Conservation (phyloP, 371 early-diverging fungal genomes). For the Mucor lusitanicus region DNA sequence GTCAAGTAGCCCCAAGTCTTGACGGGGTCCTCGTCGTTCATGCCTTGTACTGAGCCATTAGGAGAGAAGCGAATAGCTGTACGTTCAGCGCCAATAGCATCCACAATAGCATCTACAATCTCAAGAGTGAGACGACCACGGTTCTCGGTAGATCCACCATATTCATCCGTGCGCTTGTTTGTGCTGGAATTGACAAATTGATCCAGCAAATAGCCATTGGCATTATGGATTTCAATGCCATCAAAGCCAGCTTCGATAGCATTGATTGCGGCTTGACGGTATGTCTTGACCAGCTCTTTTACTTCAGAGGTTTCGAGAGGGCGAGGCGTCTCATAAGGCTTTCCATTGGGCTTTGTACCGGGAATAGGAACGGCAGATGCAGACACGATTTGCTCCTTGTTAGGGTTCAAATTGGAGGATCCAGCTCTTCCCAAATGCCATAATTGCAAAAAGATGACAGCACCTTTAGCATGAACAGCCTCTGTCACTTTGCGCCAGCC, state of each 20-base stretch:
- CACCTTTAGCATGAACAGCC: slow-evolving; percentile 59
- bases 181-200: slow-evolving; percentile 55
- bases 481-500: slow-evolving; percentile 60
- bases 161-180: slow-evolving; percentile 61
- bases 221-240: slow-evolving; percentile 73
- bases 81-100: slow-evolving; percentile 30
- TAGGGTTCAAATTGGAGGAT: slow-evolving; percentile 5
- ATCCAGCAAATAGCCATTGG: slow-evolving; percentile 69
- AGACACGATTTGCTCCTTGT: slow-evolving; percentile 10
- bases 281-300: slow-evolving; percentile 53
- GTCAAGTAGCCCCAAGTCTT: slow-evolving; percentile 27
- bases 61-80: slow-evolving; percentile 30
- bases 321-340: slow-evolving; percentile 20
- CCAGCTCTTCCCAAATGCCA: slow-evolving; percentile 49
- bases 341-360: slow-evolving; percentile 5
- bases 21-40: slow-evolving; percentile 19
- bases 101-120: slow-evolving; percentile 52
- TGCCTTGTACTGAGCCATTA: slow-evolving; percentile 12
- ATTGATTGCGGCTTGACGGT: slow-evolving; percentile 54
- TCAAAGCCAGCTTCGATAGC: slow-evolving; percentile 62
- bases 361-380: slow-evolving; percentile 15
- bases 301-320: slow-evolving; percentile 71
- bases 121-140: slow-evolving; percentile 69
- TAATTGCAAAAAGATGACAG: slow-evolving; percentile 60
- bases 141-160: slow-evolving; percentile 79